Conservation (phyloP, 2,329 filamentous ascomycete species). For the Curvularia sp. region DNA sequence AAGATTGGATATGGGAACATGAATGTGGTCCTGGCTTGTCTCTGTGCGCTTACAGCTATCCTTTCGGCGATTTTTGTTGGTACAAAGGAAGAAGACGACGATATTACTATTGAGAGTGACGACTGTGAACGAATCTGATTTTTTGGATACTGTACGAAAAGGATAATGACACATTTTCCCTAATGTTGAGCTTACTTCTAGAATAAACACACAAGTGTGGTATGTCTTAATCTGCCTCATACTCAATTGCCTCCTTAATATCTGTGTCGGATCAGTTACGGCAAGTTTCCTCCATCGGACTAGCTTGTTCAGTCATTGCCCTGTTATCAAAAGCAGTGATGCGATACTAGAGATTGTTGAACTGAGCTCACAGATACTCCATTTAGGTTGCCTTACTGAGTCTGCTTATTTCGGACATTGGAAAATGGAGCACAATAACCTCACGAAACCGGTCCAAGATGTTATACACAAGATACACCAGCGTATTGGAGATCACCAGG, state of each 20-base stretch:
- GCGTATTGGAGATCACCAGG: too few relatives aligned
- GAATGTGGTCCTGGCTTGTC: constrained; percentile 58
- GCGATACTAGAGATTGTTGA: not conserved
- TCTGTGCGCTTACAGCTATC: constrained; percentile 55
- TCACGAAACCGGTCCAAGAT: not conserved
- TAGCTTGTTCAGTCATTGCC: not conserved
- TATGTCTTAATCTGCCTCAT: not conserved
- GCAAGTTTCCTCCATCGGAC: not conserved
- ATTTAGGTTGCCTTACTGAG: too few relatives aligned
- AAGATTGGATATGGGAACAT: constrained; percentile 65
- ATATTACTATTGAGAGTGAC: not conserved
- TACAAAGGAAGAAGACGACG: constrained; percentile 3
- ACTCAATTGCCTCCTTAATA: too few relatives aligned
- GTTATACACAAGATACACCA: not conserved
- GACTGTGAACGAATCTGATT: not conserved
- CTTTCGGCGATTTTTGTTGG: constrained; percentile 57
- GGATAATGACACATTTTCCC: not conserved
- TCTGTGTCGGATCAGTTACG: not conserved
- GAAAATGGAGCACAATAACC: not conserved
- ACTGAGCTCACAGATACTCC: not conserved
- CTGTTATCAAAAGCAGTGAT: not conserved
- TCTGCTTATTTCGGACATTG: not conserved
- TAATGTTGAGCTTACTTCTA: too few relatives aligned
- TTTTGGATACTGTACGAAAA: not conserved
- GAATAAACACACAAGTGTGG: not conserved